Evolutionary conservation across 2,329 filamentous ascomycete genomes (phyloP).

Genomic region (Fusarium aywerte): DNA sequence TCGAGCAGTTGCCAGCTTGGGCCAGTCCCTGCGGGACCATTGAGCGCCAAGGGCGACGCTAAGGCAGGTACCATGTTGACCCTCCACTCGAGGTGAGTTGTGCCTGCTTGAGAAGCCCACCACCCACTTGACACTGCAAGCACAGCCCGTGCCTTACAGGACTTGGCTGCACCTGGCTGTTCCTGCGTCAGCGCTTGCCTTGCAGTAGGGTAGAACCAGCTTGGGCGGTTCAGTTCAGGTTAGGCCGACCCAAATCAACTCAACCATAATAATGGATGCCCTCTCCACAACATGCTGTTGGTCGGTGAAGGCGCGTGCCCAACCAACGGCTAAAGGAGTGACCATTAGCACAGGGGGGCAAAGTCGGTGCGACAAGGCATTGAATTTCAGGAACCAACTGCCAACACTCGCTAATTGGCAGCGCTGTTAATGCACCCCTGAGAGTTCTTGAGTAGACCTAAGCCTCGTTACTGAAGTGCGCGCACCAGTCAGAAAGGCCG

Average conservation of each 20-base stretch:
- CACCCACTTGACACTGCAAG: slow-evolving; percentile 1
- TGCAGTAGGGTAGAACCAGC: slow-evolving; percentile 1
- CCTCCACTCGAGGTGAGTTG: slow-evolving; percentile 10
- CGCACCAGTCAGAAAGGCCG: slow-evolving; percentile 18
- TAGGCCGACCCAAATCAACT: background rate
- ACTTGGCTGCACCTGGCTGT: slow-evolving; percentile 15
- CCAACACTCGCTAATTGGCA: slow-evolving; percentile 30
- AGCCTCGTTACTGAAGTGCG: background rate
- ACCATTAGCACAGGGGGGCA: slow-evolving; percentile 27
- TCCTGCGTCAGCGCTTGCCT: slow-evolving; percentile 35
- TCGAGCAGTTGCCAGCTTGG: slow-evolving; percentile 27
- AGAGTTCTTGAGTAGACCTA: background rate
- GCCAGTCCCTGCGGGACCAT: slow-evolving; percentile 25
- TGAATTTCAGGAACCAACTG: slow-evolving; percentile 17
- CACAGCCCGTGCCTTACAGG: slow-evolving; percentile 21
- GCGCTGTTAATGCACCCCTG: slow-evolving; percentile 20
- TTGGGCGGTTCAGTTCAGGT: slow-evolving; percentile 1
- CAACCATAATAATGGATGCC: slow-evolving; percentile 1
- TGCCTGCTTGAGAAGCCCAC: slow-evolving; percentile 1
- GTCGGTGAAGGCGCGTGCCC: slow-evolving; percentile 38
- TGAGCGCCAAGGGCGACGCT: slow-evolving; percentile 36
- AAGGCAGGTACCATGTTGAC: slow-evolving; percentile 39
- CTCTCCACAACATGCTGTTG: slow-evolving; percentile 17
- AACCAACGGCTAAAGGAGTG: slow-evolving; percentile 27
- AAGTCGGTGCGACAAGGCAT: slow-evolving; percentile 20